phyloP scores from a whole-genome alignment of 2,329 filamentous ascomycete genomes.

The Diaporthe capsici region DNA sequence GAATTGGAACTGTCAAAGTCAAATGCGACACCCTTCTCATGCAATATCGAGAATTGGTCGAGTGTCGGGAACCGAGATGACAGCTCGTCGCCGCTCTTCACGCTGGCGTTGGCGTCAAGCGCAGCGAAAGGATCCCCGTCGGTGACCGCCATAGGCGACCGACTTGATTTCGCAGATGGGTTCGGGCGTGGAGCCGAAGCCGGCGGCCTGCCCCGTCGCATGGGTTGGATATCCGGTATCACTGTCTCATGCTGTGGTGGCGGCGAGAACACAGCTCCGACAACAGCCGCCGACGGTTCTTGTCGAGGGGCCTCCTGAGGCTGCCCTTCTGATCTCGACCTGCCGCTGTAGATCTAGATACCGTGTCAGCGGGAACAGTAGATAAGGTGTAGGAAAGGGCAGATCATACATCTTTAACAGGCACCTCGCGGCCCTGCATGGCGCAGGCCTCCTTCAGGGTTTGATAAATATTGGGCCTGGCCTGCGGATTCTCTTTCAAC shows the following conservation, averaged over 20 bases:
- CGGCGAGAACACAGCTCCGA: slow-evolving; percentile 88
- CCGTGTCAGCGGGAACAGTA: slow-evolving; percentile 40
- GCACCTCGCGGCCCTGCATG: slow-evolving; percentile 89
- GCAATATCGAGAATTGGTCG: slow-evolving; percentile 91
- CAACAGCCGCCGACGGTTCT: slow-evolving; percentile 71
- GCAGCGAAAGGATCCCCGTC: slow-evolving; percentile 90
- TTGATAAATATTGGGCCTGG: slow-evolving; percentile 93
- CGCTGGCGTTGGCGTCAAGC: slow-evolving; percentile 70
- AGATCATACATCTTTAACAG: slow-evolving; percentile 85
- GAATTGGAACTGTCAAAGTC: slow-evolving; percentile 78
- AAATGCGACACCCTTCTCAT: slow-evolving; percentile 87
- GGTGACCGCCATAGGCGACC: slow-evolving; percentile 78
- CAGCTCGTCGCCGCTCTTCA: slow-evolving; percentile 79
- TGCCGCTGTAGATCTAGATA: slow-evolving; percentile 77
- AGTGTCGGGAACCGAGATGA: slow-evolving; percentile 89
- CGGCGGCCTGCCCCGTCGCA: slow-evolving; percentile 86
- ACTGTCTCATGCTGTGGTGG: slow-evolving; percentile 77
- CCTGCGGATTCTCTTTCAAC: slow-evolving; percentile 85
- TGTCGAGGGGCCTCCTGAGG: slow-evolving; percentile 65
- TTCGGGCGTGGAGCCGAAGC: slow-evolving; percentile 55
- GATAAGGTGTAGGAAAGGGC: slow-evolving; percentile 41
- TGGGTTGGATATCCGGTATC: slow-evolving; percentile 92
- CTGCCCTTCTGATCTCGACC: slow-evolving; percentile 75
- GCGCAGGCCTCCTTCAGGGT: slow-evolving; percentile 87
- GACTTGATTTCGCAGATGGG: slow-evolving; percentile 66